Percentiles rank a stretch among this genome's conserved stretches.
These are phyloP conservation scores for Phytophthora tentaculata DNA, from an alignment of 352 stramenopile species.

Conservation along the genomic window DNA sequence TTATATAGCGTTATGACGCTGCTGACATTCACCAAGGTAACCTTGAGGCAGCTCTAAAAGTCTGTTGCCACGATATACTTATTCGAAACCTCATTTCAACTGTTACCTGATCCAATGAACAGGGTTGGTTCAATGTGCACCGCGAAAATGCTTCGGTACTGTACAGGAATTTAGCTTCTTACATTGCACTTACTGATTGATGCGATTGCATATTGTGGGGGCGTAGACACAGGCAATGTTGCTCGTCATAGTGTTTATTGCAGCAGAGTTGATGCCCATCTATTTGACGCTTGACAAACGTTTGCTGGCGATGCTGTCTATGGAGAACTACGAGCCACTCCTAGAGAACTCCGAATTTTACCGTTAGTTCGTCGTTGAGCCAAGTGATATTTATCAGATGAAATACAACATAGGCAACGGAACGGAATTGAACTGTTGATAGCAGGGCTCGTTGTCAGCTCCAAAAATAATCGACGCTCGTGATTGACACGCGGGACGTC, in stretches of 20 bases:
- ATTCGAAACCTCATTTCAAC: background rate
- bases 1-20: conserved; percentile 90
- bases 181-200: conserved; percentile 1
- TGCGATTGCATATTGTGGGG: conserved; percentile 4
- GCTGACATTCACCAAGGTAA: conserved; percentile 86
- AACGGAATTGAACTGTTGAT: conserved; percentile 4
- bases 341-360: conserved; percentile 70
- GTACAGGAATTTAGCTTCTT: background rate
- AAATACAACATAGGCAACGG: conserved; percentile 1
- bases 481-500: too few species aligned
- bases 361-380: conserved; percentile 27
- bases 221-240: conserved; percentile 85
- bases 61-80: background rate
- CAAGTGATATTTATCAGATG: conserved; percentile 28
- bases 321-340: conserved; percentile 81
- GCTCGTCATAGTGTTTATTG: conserved; percentile 81
- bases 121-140: conserved; percentile 88
- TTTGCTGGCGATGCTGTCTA: conserved; percentile 78
- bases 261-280: conserved; percentile 78
- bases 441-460: too few species aligned
- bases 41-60: too few species aligned
- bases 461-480: conserved; percentile 44
- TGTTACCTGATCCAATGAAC: conserved; percentile 4
- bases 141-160: conserved; percentile 70
- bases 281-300: conserved; percentile 80